phyloP scores from a whole-genome alignment of 1,284 basidiomycete species.

The Boletus semigastroideus region DNA sequence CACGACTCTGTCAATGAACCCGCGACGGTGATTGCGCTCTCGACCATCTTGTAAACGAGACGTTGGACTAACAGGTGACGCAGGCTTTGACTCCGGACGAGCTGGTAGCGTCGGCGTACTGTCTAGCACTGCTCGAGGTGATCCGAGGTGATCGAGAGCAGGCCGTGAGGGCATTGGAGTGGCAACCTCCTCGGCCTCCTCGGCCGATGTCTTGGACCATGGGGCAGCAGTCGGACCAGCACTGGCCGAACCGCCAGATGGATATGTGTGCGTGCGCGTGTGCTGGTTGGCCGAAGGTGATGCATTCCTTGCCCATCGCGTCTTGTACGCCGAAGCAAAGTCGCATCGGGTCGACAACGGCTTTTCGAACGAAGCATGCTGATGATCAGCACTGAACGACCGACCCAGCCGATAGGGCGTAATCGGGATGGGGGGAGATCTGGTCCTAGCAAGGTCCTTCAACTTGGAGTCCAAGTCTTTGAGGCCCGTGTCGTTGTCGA shows the following conservation, averaged over 20 bases:
- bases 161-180: slow-evolving; percentile 2
- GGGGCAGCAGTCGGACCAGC: slow-evolving; percentile 30
- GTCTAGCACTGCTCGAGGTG: slow-evolving; percentile 48
- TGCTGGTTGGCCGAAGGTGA: slow-evolving; percentile 29
- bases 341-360: slow-evolving; percentile 55
- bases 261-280: slow-evolving; percentile 38
- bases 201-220: slow-evolving; percentile 32
- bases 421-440: slow-evolving; percentile 31
- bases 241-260: slow-evolving; percentile 30
- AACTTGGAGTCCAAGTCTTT: slow-evolving; percentile 53
- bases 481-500: slow-evolving; percentile 31
- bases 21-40: slow-evolving; percentile 47
- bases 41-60: slow-evolving; percentile 21
- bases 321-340: slow-evolving; percentile 50
- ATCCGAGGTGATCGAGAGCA: slow-evolving; percentile 32
- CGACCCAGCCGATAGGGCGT: slow-evolving; percentile 20
- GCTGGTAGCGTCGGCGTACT: slow-evolving; percentile 7
- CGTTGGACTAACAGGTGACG: slow-evolving; percentile 30
- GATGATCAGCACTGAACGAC: slow-evolving; percentile 27
- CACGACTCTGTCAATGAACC: slow-evolving; percentile 41
- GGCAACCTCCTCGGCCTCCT: neutral
- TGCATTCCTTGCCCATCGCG: slow-evolving; percentile 38
- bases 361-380: slow-evolving; percentile 25
- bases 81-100: slow-evolving; percentile 8
- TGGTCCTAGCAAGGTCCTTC: slow-evolving; percentile 52